Conservation (phyloP, 1,284 basidiomycete genomes). For the Calocybe gambosa region DNA sequence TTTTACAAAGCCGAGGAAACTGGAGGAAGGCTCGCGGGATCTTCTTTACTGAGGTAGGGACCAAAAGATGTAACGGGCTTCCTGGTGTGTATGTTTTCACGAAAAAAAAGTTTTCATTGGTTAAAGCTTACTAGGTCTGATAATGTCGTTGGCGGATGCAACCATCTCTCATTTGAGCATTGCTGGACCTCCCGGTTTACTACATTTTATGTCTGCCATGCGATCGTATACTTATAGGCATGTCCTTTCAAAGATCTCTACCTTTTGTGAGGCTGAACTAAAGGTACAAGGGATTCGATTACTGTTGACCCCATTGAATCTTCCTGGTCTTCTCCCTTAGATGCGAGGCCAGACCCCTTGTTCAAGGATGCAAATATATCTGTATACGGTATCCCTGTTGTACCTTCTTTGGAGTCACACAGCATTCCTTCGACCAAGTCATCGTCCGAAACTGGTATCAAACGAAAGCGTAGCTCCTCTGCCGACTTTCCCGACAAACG, state of each 20-base stretch:
- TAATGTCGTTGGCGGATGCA: slow-evolving; percentile 82
- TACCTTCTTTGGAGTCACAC: slow-evolving; percentile 21
- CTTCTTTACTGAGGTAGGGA: slow-evolving; percentile 67
- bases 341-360: slow-evolving; percentile 30
- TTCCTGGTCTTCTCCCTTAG: slow-evolving; percentile 23
- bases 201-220: slow-evolving; percentile 70
- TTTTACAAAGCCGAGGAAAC: slow-evolving; percentile 59
- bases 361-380: slow-evolving; percentile 62
- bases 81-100: slow-evolving; percentile 42
- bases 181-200: slow-evolving; percentile 67
- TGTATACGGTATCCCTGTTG: slow-evolving; percentile 56
- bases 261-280: slow-evolving; percentile 1
- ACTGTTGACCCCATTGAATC: slow-evolving; percentile 44
- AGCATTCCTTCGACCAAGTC: slow-evolving; percentile 12
- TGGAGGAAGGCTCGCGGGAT: slow-evolving; percentile 63
- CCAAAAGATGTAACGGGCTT: slow-evolving; percentile 60
- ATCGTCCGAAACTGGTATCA: slow-evolving; percentile 24
- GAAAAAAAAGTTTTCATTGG: background rate
- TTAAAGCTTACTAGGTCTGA: slow-evolving; percentile 43
- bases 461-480: slow-evolving; percentile 41
- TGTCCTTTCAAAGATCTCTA: slow-evolving; percentile 14
- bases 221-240: slow-evolving; percentile 60
- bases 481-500: slow-evolving; percentile 30
- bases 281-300: slow-evolving; percentile 38
- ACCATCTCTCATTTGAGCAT: slow-evolving; percentile 53